Evolutionary conservation across 495 filamentous ascomycete genomes (phyloP).

Genomic region (Penicillium nucicola): DNA sequence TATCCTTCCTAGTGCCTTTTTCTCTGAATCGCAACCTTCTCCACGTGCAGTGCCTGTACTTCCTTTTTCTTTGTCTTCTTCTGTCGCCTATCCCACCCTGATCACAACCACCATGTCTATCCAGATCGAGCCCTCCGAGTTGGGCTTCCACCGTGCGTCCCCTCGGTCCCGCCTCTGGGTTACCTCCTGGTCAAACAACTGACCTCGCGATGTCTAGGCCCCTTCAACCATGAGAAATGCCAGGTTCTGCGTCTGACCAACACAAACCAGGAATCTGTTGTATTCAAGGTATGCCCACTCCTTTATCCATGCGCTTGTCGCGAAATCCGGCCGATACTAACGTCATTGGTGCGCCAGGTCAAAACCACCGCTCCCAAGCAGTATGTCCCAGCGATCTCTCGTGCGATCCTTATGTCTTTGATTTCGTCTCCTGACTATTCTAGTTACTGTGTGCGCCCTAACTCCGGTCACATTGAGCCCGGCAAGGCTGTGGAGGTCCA

Average conservation of each 20-base stretch:
- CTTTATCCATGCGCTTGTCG: conserved; percentile 7
- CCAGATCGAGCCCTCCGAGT: conserved; percentile 85
- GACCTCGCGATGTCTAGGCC: conserved; percentile 55
- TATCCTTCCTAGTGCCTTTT: conserved; percentile 15
- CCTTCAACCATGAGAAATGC: conserved; percentile 87
- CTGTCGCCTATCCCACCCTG: not conserved
- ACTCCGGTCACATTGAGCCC: conserved; percentile 90
- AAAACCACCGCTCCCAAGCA: conserved; percentile 99
- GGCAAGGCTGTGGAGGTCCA: conserved; percentile 87
- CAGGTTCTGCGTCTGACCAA: conserved; percentile 81
- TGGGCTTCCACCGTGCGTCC: conserved; percentile 84
- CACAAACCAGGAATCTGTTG: conserved; percentile 71
- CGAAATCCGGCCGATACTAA: conserved; percentile 17
- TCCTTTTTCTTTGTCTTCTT: not conserved
- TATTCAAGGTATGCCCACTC: conserved; percentile 77
- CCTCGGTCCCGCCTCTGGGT: conserved; percentile 5
- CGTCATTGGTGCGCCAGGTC: conserved; percentile 55
- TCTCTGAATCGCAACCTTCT: conserved; percentile 13
- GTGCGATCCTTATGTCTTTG: not conserved
- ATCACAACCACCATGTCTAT: conserved; percentile 71
- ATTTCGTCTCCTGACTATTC: conserved; percentile 22
- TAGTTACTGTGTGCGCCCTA: conserved; percentile 97
- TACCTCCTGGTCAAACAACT: conserved; percentile 12
- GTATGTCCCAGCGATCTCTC: conserved; percentile 53
- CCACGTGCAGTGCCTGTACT: conserved; percentile 5